Conservation (phyloP, 495 filamentous ascomycete species). For the Annulohypoxylon stygium region DNA sequence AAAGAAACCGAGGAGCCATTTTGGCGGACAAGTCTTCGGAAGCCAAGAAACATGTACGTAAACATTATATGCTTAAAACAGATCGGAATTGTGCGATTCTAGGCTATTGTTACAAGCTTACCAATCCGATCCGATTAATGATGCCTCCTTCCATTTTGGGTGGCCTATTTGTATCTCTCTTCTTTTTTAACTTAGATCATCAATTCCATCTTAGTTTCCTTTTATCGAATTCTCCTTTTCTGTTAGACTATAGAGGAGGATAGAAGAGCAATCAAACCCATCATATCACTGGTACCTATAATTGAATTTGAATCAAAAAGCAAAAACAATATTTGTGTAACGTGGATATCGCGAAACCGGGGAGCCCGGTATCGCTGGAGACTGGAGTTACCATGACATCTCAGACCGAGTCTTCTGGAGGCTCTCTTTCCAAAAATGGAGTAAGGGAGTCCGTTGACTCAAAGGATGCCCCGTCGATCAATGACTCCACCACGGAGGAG, state of each 20-base stretch:
- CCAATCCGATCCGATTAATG: slow-evolving; percentile 39
- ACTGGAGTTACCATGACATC: slow-evolving; percentile 20
- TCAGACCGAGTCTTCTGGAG: slow-evolving; percentile 19
- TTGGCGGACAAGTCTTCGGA: background rate
- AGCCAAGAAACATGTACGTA: background rate
- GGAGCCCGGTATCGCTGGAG: slow-evolving; percentile 9
- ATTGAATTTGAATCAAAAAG: background rate
- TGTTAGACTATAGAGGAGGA: slow-evolving; percentile 1
- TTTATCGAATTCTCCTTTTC: background rate
- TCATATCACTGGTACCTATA: background rate
- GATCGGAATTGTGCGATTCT: slow-evolving; percentile 6
- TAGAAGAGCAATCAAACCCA: background rate
- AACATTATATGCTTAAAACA: background rate
- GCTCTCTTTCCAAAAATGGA: slow-evolving; percentile 10
- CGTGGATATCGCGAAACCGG: slow-evolving; percentile 11
- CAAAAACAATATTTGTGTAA: background rate
- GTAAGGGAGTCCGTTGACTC: slow-evolving; percentile 9
- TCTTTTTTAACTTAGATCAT: background rate
- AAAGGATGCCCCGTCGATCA: slow-evolving; percentile 16
- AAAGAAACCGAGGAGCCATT: background rate
- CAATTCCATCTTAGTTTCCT: slow-evolving; percentile 1
- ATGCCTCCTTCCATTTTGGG: slow-evolving; percentile 12
- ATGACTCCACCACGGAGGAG: slow-evolving; percentile 51
- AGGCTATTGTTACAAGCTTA: slow-evolving; percentile 35
- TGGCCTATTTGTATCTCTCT: background rate